phyloP scores from a whole-genome alignment of 345 rosid species.

The Luvunga scandens region DNA sequence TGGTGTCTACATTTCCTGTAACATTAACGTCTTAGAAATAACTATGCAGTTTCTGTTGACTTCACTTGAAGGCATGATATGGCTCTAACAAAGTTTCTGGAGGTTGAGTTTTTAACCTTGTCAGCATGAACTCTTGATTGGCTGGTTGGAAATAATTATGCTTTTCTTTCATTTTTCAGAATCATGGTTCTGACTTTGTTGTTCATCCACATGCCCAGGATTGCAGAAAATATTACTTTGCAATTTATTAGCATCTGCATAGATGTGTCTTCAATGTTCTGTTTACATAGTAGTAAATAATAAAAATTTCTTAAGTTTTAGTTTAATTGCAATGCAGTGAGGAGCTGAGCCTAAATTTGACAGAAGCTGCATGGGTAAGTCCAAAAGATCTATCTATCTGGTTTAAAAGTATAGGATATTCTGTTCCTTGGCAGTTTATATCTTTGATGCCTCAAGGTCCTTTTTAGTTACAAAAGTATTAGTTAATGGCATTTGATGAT shows the following conservation, averaged over 20 bases:
- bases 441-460: background rate
- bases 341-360: constrained; percentile 78
- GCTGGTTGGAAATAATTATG: background rate
- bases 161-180: background rate
- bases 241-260: background rate
- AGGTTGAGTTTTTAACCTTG: background rate
- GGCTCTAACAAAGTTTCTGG: background rate
- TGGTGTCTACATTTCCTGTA: background rate
- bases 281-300: background rate
- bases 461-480: too few species aligned
- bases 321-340: constrained; percentile 55
- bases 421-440: constrained; percentile 2
- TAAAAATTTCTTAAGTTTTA: constrained; percentile 2
- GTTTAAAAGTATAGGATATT: background rate
- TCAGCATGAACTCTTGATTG: background rate
- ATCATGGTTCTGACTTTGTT: background rate
- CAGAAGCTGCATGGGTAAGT: constrained; percentile 97
- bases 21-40: background rate
- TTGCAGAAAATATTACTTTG: background rate
- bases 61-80: background rate
- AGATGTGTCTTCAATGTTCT: constrained; percentile 2
- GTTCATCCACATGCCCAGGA: background rate
- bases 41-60: background rate
- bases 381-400: background rate
- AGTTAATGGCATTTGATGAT: too few species aligned